Conservation (phyloP, 441 rosid species). For the Populus trichocarpa region DNA sequence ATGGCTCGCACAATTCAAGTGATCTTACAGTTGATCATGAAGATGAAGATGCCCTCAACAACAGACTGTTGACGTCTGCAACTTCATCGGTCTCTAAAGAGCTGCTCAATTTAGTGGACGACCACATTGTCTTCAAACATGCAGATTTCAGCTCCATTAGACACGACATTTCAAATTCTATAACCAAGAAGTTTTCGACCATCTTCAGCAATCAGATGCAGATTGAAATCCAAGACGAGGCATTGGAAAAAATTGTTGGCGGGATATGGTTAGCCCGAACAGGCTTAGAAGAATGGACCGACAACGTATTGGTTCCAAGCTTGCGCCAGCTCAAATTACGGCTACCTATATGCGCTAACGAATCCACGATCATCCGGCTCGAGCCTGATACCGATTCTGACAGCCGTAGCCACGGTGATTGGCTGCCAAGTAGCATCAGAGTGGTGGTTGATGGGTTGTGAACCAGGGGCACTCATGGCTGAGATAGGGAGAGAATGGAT, state of each 20-base stretch:
- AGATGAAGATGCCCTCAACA: conserved; percentile 49
- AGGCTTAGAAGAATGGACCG: conserved; percentile 78
- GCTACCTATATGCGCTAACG: conserved; percentile 29
- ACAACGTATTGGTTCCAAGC: conserved; percentile 63
- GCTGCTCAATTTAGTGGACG: conserved; percentile 47
- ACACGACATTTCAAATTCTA: conserved; percentile 33
- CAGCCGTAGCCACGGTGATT: conserved; percentile 40
- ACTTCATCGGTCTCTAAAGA: conserved; percentile 48
- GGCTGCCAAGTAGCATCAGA: conserved; percentile 57
- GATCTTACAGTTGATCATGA: conserved; percentile 80
- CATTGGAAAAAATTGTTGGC: conserved; percentile 62
- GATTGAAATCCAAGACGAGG: conserved; percentile 58
- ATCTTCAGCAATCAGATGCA: conserved; percentile 27
- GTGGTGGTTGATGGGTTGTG: conserved; percentile 49
- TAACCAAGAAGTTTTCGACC: conserved; percentile 47
- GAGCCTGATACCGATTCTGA: conserved; percentile 43
- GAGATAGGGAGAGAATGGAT: too few species aligned
- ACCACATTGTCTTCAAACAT: conserved; percentile 59
- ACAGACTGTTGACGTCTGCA: conserved; percentile 38
- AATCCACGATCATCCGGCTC: conserved; percentile 45
- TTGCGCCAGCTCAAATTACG: conserved; percentile 48
- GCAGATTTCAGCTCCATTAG: conserved; percentile 58
- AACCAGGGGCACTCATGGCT: neutral
- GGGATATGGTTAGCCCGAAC: conserved; percentile 63
- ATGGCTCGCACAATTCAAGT: conserved; percentile 83